Base-by-base conservation (phyloP, 2,329 filamentous ascomycete genomes). In the Mycocentrospora acerina region DNA sequence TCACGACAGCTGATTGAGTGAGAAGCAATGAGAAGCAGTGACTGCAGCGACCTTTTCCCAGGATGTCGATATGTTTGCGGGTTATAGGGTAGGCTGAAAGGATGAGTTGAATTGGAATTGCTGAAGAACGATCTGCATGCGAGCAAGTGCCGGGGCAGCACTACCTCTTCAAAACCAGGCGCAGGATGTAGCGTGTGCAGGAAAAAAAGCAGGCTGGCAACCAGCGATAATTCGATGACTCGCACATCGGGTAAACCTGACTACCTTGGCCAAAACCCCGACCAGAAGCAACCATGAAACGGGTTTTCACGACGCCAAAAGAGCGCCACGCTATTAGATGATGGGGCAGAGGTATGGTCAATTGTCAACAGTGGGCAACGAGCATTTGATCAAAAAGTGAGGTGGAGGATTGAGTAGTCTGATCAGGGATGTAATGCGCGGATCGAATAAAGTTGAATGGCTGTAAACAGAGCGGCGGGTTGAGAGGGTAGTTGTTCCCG, bases 261-360 rank as follows among this genome's bases (percentile, higher is more conserved):
- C 48, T 57, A 53, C n/a, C n/a, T n/a, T n/a, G 41, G 37, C 22
- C 24, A 34, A 37, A 35, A 35, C 37, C 51, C 57, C 59, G 62
- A 59, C 51, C 54, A 53, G 53, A 63, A 60, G 53, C 44, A 59
- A 57, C 18, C 51, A 53, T 65, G 62, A 64, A 65, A 66, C 62
- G 55, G 58, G 40, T 49, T 22, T 55, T 48, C 38, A 50, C 43
- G 32, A 50, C 44, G 32, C 42, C 37, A 44, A 22, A 9, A 22
- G 19, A 22, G 19, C 19, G 19, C 9, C 19, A 6, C 19, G 19
- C 19, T 22, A 9, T 5, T 9, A 22, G 19, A 22, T 9, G 9
- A 22, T 5, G 5, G 19, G 19, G 19, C 19, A 22, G 19, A 5
- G 9, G 19, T 22, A 22, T 8, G 13, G 15, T 29, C 9, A 29